Base-by-base conservation (phyloP, 1,284 basidiomycete genomes). In the Porogramme epimiltina region DNA sequence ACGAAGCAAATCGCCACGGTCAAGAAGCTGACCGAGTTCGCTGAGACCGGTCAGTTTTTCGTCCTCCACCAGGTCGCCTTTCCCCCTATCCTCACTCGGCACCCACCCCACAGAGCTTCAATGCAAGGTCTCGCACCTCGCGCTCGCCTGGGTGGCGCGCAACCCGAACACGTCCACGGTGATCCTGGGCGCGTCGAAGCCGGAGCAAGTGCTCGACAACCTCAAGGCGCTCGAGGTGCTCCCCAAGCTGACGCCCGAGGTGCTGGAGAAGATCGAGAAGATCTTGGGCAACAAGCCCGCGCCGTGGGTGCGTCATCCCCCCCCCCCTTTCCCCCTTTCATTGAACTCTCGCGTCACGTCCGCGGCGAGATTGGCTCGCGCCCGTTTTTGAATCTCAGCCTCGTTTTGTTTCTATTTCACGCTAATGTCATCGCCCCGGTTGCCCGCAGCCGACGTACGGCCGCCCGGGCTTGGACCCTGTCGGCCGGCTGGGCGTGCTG, bases 1-100 rank as follows among this genome's bases (percentile, higher is more conserved):
- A 72, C 83, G 64, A 80, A 73, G 33, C 82, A 87, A 73, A 82
- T 93, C 59, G 74, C 74, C 13, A 89, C 86, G 72, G 82, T 93
- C 54, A 78, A 76, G 42, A 76, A 85, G 59, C 70, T 93, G 38
- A 84, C 82, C 22, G 76, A 81, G 61, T 63, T 93, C 44, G 89
- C 89, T 22, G 77, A 87, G 66, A 73, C 76, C 19, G 67, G 70
- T 72, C 19, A 37, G 63, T 51, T 22, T 26, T 26, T 11, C 3
- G 15, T 6, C 44, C 44, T 19, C 25, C 46, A 15, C 24, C 8
- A 4, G 5, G 19, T 31, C 18, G 8, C 3, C n/a, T 18, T 25
- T n/a, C 33, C 23, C 8, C 18, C n/a, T 11, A 13, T 25, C 20
- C 45, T 6, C 31, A 19, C 3, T 23, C 33, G 13, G 26, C 6